A percentile compares a stretch with the other conserved stretches of the same genome.
Conservation (phyloP, 2,329 filamentous ascomycete species). For the Uncinocarpus reesii region DNA sequence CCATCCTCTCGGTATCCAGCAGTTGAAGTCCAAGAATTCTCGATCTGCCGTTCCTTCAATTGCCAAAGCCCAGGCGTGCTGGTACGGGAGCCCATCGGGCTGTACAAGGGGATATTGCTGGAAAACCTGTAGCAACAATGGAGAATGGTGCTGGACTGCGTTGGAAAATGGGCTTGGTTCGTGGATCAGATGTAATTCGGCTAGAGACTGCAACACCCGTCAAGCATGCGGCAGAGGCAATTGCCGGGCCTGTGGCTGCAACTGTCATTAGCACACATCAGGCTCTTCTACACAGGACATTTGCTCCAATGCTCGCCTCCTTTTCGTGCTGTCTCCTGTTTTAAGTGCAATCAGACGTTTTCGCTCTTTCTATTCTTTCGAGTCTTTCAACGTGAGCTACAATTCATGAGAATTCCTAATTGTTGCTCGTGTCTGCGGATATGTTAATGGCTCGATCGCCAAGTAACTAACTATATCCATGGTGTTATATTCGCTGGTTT, state of each 20-base stretch:
- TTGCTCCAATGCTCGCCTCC: no score
- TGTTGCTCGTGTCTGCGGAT: no score
- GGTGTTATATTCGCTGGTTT: no score
- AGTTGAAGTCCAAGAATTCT: neutral
- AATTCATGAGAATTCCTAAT: no score
- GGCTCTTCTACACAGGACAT: no score
- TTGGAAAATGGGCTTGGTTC: conserved; percentile 4
- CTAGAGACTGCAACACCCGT: conserved; percentile 2
- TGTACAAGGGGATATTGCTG: conserved; percentile 13
- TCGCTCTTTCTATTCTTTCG: no score
- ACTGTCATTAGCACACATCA: no score
- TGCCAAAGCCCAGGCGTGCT: neutral
- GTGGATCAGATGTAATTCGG: conserved; percentile 5
- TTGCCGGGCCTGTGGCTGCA: conserved; percentile 9
- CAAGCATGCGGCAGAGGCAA: conserved; percentile 9
- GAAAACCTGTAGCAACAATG: conserved; percentile 11
- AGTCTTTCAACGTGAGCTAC: no score
- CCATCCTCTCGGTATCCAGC: conserved; percentile 11
- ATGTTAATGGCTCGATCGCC: no score
- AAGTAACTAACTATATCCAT: no score
- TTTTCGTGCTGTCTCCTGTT: no score
- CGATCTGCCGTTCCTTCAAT: neutral
- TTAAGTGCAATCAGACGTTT: no score
- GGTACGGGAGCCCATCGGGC: conserved; percentile 3
- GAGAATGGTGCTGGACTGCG: conserved; percentile 15